A percentile compares a stretch with the other conserved stretches of the same genome.
These are phyloP conservation scores for Phellinidium pouzarii DNA, from an alignment of 1,284 basidiomycete species.

Conservation along the genomic window DNA sequence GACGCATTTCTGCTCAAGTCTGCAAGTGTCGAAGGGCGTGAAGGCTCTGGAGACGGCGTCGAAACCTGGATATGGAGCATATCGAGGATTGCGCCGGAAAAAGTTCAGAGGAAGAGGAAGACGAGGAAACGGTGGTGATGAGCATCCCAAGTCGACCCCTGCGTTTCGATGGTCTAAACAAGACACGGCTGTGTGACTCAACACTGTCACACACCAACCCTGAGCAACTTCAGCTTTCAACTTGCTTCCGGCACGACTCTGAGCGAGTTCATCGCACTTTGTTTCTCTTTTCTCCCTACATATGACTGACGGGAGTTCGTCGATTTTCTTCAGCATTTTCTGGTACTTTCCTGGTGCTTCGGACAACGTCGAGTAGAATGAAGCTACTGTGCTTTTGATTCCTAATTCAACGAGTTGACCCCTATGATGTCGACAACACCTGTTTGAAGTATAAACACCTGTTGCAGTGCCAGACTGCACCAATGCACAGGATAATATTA, in stretches of 20 bases:
- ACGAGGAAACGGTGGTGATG: background rate
- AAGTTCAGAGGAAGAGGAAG: too few species aligned
- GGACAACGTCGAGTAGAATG: background rate
- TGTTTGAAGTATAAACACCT: background rate
- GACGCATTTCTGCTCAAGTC: constrained; percentile 70
- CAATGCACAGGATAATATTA: too few species aligned
- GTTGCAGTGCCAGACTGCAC: background rate
- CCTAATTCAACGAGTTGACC: background rate
- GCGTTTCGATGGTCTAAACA: background rate
- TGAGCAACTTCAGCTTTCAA: too few species aligned
- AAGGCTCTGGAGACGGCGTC: constrained; percentile 32
- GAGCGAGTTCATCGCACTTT: background rate
- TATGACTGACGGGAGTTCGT: background rate
- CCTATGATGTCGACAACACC: background rate
- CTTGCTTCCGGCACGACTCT: background rate
- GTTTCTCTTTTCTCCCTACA: background rate
- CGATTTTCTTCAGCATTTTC: background rate
- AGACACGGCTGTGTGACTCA: too few species aligned
- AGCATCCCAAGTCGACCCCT: background rate
- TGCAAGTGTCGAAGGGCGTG: constrained; percentile 40
- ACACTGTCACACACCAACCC: too few species aligned
- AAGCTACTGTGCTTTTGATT: background rate
- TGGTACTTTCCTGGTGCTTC: background rate
- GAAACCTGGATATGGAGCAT: constrained; percentile 39
- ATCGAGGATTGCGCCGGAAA: constrained; percentile 17